Conservation (phyloP, 768 basidiomycete genomes). For the Amanita thiersii region DNA sequence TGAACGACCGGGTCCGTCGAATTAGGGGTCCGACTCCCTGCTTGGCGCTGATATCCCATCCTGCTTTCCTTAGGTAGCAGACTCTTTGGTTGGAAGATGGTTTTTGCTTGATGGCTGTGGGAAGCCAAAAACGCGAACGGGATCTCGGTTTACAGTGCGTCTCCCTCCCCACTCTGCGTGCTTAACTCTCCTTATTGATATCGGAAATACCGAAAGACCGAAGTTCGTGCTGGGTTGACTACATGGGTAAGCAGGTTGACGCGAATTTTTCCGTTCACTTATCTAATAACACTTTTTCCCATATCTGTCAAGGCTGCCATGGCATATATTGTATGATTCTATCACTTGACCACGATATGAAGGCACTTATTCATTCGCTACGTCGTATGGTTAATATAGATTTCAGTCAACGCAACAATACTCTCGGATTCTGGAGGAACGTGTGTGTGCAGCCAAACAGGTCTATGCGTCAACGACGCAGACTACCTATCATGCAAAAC, state of each 20-base stretch:
- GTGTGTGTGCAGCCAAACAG: constrained; percentile 60
- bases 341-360: background rate
- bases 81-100: constrained; percentile 49
- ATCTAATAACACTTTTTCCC: background rate
- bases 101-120: constrained; percentile 71
- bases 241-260: constrained; percentile 55
- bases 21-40: background rate
- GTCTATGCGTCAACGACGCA: constrained; percentile 45
- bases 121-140: constrained; percentile 49
- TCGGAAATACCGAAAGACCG: constrained; percentile 37
- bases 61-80: constrained; percentile 29
- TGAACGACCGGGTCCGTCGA: constrained; percentile 4
- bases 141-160: constrained; percentile 52
- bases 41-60: background rate
- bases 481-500: constrained; percentile 49
- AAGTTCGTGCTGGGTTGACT: constrained; percentile 71
- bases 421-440: constrained; percentile 72
- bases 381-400: constrained; percentile 29
- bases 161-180: background rate
- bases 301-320: constrained; percentile 53
- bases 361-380: background rate
- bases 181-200: background rate
- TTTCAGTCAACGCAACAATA: constrained; percentile 81
- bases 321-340: constrained; percentile 66
- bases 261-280: constrained; percentile 6